These are phyloP conservation scores for Globisporangium ultimum DNA, from an alignment of 352 stramenopile genomes.

Conservation along the genomic window DNA sequence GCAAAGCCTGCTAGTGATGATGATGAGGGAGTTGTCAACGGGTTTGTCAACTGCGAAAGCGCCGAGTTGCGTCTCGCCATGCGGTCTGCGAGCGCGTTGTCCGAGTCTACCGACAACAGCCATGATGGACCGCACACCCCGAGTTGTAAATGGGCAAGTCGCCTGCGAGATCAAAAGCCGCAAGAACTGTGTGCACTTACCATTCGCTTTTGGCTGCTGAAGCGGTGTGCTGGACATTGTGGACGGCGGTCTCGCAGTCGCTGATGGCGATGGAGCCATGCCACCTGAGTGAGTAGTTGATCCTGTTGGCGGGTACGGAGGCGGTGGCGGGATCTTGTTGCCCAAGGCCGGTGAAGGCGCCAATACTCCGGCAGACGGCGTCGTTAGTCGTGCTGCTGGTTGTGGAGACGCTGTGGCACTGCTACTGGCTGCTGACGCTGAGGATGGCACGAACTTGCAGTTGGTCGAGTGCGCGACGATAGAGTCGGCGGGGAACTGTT, in stretches of 20 bases:
- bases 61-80: constrained; percentile 50
- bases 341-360: not conserved
- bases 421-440: not conserved
- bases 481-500: constrained; percentile 68
- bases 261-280: not conserved
- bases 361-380: not conserved
- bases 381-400: not conserved
- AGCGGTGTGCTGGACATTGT: not conserved
- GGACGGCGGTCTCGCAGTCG: not conserved
- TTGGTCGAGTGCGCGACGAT: constrained; percentile 71
- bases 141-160: too few relatives aligned
- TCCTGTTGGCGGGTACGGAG: constrained; percentile 37
- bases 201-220: not conserved
- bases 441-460: constrained; percentile 50
- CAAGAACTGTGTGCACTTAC: too few relatives aligned
- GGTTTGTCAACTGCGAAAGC: constrained; percentile 30
- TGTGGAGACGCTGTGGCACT: not conserved
- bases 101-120: not conserved
- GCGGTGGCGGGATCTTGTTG: constrained; percentile 41
- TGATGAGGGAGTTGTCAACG: not conserved
- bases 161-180: too few relatives aligned
- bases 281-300: not conserved
- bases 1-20: not conserved
- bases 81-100: constrained; percentile 28
- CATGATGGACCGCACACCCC: not conserved